phyloP scores from a whole-genome alignment of 306 rosid species.

The Erythrophleum fordii region DNA sequence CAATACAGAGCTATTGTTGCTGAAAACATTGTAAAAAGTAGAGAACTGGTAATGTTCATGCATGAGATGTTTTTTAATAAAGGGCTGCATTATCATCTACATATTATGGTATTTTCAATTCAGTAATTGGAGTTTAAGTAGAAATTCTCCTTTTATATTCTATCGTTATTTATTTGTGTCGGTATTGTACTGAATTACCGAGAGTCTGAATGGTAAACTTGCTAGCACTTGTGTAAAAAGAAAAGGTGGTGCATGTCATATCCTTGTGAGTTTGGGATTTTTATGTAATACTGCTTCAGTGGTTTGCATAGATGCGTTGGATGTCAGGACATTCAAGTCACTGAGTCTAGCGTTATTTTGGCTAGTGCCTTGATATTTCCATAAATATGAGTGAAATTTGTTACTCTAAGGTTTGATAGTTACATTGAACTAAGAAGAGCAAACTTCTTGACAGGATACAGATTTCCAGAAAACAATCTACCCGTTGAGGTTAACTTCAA shows the following conservation, averaged over 20 bases:
- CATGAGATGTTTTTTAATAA: background rate
- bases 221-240: slow-evolving; percentile 24
- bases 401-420: slow-evolving; percentile 1
- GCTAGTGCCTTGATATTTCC: slow-evolving; percentile 20
- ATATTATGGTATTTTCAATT: background rate
- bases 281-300: background rate
- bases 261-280: slow-evolving; percentile 12
- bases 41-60: background rate
- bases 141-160: background rate
- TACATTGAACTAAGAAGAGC: slow-evolving; percentile 35
- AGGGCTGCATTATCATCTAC: background rate
- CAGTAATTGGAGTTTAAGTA: background rate
- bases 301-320: slow-evolving; percentile 25
- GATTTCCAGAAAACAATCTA: slow-evolving; percentile 74
- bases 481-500: slow-evolving; percentile 62
- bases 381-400: slow-evolving; percentile 17
- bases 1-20: background rate
- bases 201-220: slow-evolving; percentile 19
- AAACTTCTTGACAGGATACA: slow-evolving; percentile 57
- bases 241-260: slow-evolving; percentile 26
- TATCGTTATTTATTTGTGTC: background rate
- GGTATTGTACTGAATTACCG: background rate
- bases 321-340: slow-evolving; percentile 22
- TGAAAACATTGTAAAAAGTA: background rate
- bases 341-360: slow-evolving; percentile 15